Evolutionary conservation across 1,139 yeast genomes (phyloP), one percentile per base, ranked within the genome.

Genomic region (Sugiyamaella xylanicola): DNA sequence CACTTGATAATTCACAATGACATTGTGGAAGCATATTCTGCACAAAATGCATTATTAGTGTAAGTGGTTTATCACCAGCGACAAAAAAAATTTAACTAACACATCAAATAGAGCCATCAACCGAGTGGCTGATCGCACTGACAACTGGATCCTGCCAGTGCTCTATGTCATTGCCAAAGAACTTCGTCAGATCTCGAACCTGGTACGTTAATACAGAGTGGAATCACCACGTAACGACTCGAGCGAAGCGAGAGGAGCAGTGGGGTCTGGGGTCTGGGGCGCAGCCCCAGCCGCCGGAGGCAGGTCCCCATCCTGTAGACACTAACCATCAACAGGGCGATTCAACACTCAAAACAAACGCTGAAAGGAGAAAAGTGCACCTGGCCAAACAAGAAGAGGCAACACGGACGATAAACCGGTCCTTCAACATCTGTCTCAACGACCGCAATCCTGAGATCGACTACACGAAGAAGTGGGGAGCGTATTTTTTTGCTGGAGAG

Each of bases 401-500:
- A 2, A 68, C 77, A 0, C 60, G 75, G 68, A 69, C 78, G 4
- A 73, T 90, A 58, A 91, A 90, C 70, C 78, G 83, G 58, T 82
- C 93, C 5, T 87, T 91, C 71, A 88, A 87, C 59, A 70, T 87
- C 3, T 87, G 96, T 61, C 74, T 91, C 42, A 89, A 87, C 61
- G 97, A 92, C 71, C 80, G 93, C 59, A 84, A 83, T 57, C 76
- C 80, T 15, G 84, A 82, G 48, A 59, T 74, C 40, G 61, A 58
- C 0, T 65, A 66, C 29, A 80, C 85, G 56, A 87, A 88, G 64
- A 77, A 86, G 61, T 73, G 75, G 62, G 90, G 87, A 53, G 85
- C 88, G 22, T 89, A 87, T 68, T 85, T 80, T 68, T 86, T 91
- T 68, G 82, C 90, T 42, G 86, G 87, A 37, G 79, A 85, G 58